Percentiles rank a stretch among this genome's conserved stretches.
Evolutionary conservation across 352 stramenopile species (phyloP).

Genomic region (Saprolegnia parasitica): DNA sequence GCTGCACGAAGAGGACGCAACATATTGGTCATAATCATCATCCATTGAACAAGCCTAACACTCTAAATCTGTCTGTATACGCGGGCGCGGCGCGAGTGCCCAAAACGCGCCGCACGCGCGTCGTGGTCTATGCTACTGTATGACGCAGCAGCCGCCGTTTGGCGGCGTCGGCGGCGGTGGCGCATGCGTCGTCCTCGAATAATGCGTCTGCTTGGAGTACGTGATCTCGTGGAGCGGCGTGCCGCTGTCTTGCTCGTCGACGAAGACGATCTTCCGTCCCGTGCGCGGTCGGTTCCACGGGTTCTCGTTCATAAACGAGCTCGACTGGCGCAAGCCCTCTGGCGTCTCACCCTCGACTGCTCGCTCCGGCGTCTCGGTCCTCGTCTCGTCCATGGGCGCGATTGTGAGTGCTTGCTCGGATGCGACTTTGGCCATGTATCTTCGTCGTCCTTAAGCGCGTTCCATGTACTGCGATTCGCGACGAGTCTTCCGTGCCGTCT

Average conservation of each 20-base stretch:
- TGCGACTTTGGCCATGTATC: conserved; percentile 28
- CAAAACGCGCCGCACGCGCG: too few species aligned
- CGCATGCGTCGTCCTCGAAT: conserved; percentile 20
- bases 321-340: conserved; percentile 14
- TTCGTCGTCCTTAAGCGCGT: neutral
- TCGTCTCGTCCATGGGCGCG: conserved; percentile 6
- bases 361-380: neutral
- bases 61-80: too few species aligned
- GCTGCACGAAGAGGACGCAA: too few species aligned
- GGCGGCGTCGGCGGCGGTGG: neutral
- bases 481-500: conserved; percentile 1
- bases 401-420: conserved; percentile 5
- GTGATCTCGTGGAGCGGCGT: conserved; percentile 27
- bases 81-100: too few species aligned
- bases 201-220: conserved; percentile 30
- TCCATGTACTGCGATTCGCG: conserved; percentile 9
- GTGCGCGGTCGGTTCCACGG: conserved; percentile 29
- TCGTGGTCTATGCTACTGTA: conserved; percentile 22
- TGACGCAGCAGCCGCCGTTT: conserved; percentile 7
- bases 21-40: too few species aligned
- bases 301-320: conserved; percentile 28
- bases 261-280: conserved; percentile 26
- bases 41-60: too few species aligned
- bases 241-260: conserved; percentile 17
- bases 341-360: neutral